Conservation (phyloP, 2,329 filamentous ascomycete genomes). For the Cylindrodendrum hubeiense region DNA sequence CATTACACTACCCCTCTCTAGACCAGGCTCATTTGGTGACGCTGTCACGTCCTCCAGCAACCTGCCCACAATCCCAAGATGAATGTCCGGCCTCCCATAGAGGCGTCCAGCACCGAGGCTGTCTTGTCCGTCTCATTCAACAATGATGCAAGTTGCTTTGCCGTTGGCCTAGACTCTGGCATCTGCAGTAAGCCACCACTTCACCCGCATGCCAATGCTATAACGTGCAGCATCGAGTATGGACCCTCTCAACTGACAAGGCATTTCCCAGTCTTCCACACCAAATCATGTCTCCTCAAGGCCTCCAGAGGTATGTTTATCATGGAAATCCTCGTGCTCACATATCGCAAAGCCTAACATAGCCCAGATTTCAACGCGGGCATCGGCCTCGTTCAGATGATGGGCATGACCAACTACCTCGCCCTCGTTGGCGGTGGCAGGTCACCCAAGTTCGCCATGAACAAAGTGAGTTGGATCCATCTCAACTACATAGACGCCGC, state of each 20-base stretch:
- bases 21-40: slow-evolving; percentile 10
- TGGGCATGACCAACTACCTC: slow-evolving; percentile 87
- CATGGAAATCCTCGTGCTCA: not conserved
- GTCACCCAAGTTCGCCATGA: slow-evolving; percentile 86
- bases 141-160: slow-evolving; percentile 84
- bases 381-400: slow-evolving; percentile 86
- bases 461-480: slow-evolving; percentile 71
- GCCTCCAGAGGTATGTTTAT: slow-evolving; percentile 59
- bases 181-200: slow-evolving; percentile 76
- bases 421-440: slow-evolving; percentile 91
- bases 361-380: slow-evolving; percentile 80
- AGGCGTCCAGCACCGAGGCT: slow-evolving; percentile 78
- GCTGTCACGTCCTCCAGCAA: slow-evolving; percentile 20
- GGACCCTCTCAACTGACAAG: slow-evolving; percentile 27
- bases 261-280: slow-evolving; percentile 72
- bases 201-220: slow-evolving; percentile 10
- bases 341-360: slow-evolving; percentile 11
- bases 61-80: slow-evolving; percentile 60
- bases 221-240: slow-evolving; percentile 6
- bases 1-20: slow-evolving; percentile 18
- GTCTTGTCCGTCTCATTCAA: slow-evolving; percentile 91
- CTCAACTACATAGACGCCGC: not conserved
- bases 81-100: slow-evolving; percentile 91
- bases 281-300: slow-evolving; percentile 78
- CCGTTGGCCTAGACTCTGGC: slow-evolving; percentile 87